Percentiles rank a stretch among this genome's conserved stretches.
Evolutionary conservation across 495 filamentous ascomycete genomes (phyloP).

Genomic region (Daldinia concentrica): DNA sequence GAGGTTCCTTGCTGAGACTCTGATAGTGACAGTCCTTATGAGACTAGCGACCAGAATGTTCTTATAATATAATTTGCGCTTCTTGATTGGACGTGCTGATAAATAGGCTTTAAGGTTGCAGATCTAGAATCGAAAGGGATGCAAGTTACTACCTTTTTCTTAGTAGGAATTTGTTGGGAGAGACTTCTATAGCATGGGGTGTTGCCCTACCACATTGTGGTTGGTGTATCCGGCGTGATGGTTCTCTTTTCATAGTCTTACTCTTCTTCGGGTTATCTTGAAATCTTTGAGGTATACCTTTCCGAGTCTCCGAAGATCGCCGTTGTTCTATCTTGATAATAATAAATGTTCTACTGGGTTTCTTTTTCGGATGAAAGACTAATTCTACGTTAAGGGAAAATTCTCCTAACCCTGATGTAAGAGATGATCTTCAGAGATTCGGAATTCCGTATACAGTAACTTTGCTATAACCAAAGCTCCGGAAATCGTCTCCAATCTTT

Average conservation of each 20-base stretch:
- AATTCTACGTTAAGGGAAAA: constrained; percentile 4
- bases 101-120: constrained; percentile 39
- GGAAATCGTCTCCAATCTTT: constrained; percentile 25
- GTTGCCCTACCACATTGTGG: constrained; percentile 10
- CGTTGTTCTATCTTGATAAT: constrained; percentile 9
- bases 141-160: constrained; percentile 19
- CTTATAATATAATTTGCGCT: constrained; percentile 24
- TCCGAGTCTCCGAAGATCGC: constrained; percentile 30
- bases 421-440: constrained; percentile 24
- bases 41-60: constrained; percentile 32
- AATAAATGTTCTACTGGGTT: not conserved
- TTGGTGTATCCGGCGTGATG: constrained; percentile 9
- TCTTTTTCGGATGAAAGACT: constrained; percentile 21
- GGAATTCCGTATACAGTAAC: constrained; percentile 36
- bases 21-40: constrained; percentile 12
- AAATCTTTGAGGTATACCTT: not conserved
- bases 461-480: constrained; percentile 32
- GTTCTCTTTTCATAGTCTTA: constrained; percentile 8
- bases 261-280: constrained; percentile 3
- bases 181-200: constrained; percentile 12
- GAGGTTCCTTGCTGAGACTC: too few relatives aligned
- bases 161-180: constrained; percentile 33
- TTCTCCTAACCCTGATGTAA: constrained; percentile 15
- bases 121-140: constrained; percentile 33
- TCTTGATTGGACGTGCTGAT: constrained; percentile 24